These are phyloP conservation scores for Penicillium occitanis DNA, from an alignment of 2,329 filamentous ascomycete genomes.

Conservation along the genomic window DNA sequence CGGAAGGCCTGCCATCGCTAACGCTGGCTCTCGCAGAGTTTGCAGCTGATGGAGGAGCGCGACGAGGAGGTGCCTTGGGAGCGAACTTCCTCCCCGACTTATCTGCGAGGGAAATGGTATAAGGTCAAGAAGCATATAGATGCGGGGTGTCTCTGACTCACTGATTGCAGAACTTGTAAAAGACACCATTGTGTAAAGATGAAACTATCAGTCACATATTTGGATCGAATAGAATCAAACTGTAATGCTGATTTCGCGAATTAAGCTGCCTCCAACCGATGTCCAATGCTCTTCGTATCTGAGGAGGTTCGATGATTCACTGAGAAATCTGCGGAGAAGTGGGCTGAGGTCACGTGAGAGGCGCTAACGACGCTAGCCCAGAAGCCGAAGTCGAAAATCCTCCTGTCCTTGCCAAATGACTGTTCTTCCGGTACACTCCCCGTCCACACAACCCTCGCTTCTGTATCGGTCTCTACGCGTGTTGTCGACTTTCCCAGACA, in stretches of 20 bases:
- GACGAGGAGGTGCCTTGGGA: slow-evolving; percentile 65
- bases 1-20: slow-evolving; percentile 34
- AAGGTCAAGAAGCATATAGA: slow-evolving; percentile 15
- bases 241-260: background rate
- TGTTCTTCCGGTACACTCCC: slow-evolving; percentile 29
- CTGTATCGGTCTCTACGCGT: background rate
- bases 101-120: slow-evolving; percentile 30
- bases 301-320: background rate
- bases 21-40: slow-evolving; percentile 38
- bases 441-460: slow-evolving; percentile 23
- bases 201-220: slow-evolving; percentile 25
- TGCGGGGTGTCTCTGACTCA: slow-evolving; percentile 31
- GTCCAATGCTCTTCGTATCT: background rate
- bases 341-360: slow-evolving; percentile 39
- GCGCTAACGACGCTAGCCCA: slow-evolving; percentile 36
- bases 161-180: slow-evolving; percentile 58
- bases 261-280: background rate
- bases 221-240: background rate
- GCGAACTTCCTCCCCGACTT: slow-evolving; percentile 78
- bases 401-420: slow-evolving; percentile 33
- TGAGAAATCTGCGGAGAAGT: slow-evolving; percentile 29
- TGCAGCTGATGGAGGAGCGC: slow-evolving; percentile 47
- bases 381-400: slow-evolving; percentile 41
- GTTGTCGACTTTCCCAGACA: background rate
- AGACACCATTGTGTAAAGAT: slow-evolving; percentile 41